phyloP scores from a whole-genome alignment of 305 asterid species.

The Fraxinus paxiana region DNA sequence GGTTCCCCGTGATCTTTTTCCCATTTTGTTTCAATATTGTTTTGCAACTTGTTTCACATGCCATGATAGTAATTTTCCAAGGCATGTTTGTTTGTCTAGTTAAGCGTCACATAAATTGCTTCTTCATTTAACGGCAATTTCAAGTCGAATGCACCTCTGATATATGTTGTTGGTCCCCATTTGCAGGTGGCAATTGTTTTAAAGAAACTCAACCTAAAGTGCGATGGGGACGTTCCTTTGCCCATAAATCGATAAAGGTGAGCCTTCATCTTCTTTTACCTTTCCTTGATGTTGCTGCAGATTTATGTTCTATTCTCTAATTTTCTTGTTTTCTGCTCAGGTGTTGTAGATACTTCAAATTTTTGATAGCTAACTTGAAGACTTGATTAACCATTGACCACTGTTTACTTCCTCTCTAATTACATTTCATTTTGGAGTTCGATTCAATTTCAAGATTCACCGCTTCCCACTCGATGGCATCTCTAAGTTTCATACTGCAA shows the following conservation, averaged over 20 bases:
- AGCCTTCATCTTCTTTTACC: slow-evolving; percentile 31
- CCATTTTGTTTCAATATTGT: neutral
- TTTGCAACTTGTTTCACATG: neutral
- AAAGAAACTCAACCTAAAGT: slow-evolving; percentile 42
- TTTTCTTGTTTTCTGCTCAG: slow-evolving; percentile 40
- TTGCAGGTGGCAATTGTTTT: slow-evolving; percentile 37
- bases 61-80: neutral
- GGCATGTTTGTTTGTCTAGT: neutral
- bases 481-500: slow-evolving; percentile 5
- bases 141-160: neutral
- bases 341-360: slow-evolving; percentile 43
- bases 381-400: slow-evolving; percentile 22
- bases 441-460: slow-evolving; percentile 27
- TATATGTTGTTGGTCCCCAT: slow-evolving; percentile 29
- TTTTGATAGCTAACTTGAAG: slow-evolving; percentile 40
- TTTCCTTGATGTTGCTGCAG: slow-evolving; percentile 39
- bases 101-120: slow-evolving; percentile 13
- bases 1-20: neutral
- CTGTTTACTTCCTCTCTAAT: slow-evolving; percentile 26
- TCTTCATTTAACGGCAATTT: slow-evolving; percentile 15
- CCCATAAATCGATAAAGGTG: slow-evolving; percentile 58
- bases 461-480: slow-evolving; percentile 25
- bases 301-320: slow-evolving; percentile 31
- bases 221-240: slow-evolving; percentile 50
- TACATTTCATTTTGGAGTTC: slow-evolving; percentile 29